Evolutionary conservation across 2,329 filamentous ascomycete species (phyloP).

Genomic region (Pseudonectria buxi): DNA sequence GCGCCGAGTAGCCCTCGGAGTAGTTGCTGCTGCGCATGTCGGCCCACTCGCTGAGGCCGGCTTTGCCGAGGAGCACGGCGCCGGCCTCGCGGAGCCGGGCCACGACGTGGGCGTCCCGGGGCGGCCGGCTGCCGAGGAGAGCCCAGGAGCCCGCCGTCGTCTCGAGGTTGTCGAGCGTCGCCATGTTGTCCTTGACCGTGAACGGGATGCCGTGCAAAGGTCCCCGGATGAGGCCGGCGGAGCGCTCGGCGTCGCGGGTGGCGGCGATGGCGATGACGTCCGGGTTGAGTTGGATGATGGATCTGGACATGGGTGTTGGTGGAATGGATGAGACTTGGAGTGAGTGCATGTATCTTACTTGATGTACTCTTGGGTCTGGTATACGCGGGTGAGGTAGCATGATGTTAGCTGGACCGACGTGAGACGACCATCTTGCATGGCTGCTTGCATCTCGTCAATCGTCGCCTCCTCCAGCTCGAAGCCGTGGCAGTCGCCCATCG

Average conservation of each 20-base stretch:
- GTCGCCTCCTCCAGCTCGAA: conserved; percentile 61
- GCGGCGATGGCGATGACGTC: conserved; percentile 57
- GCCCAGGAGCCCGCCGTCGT: conserved; percentile 67
- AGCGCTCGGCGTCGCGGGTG: conserved; percentile 53
- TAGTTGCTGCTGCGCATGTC: conserved; percentile 63
- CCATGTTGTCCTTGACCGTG: conserved; percentile 68
- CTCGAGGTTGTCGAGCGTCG: conserved; percentile 61
- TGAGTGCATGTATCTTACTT: too few species aligned
- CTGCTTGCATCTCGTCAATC: conserved; percentile 59
- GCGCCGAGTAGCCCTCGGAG: conserved; percentile 59
- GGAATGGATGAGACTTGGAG: conserved; percentile 1
- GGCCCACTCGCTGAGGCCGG: conserved; percentile 67
- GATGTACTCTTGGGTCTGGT: conserved; percentile 58
- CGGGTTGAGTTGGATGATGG: conserved; percentile 61
- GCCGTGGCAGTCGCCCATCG: conserved; percentile 55
- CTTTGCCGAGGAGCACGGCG: conserved; percentile 64
- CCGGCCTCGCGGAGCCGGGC: conserved; percentile 55
- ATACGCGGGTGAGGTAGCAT: conserved; percentile 57
- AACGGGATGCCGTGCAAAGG: conserved; percentile 71
- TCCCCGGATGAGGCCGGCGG: conserved; percentile 48
- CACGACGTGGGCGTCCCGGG: conserved; percentile 62
- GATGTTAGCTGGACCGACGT: conserved; percentile 50
- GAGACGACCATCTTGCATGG: conserved; percentile 47
- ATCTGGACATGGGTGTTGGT: conserved; percentile 26
- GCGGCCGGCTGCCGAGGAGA: conserved; percentile 57